These are phyloP conservation scores for Nyssa sinensis DNA, from an alignment of 148 eudicot genomes.

Conservation along the genomic window DNA sequence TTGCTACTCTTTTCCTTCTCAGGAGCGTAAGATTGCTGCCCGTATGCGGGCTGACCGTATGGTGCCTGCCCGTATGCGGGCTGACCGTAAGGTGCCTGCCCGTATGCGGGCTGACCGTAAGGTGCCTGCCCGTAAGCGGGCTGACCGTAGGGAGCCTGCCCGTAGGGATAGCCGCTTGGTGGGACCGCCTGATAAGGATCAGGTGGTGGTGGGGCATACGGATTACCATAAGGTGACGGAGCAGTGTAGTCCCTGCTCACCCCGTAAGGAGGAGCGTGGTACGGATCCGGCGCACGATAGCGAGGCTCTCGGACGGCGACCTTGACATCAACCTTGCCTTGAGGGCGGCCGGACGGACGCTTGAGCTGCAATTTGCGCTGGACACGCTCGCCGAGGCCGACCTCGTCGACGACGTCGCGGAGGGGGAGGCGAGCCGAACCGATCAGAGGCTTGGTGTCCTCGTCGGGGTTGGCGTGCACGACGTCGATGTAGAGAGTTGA, in stretches of 20 bases:
- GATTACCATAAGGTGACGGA: background rate
- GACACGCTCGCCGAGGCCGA: constrained; percentile 37
- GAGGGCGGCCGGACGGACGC: constrained; percentile 92
- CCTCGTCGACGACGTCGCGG: constrained; percentile 56
- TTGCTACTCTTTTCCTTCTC: constrained; percentile 62
- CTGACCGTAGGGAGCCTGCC: constrained; percentile 27
- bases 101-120: constrained; percentile 12
- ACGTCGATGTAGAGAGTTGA: constrained; percentile 60
- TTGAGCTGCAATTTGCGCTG: constrained; percentile 46
- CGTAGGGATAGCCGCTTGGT: constrained; percentile 25
- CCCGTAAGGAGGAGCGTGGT: constrained; percentile 57
- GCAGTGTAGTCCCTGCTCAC: constrained; percentile 33
- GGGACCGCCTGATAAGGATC: constrained; percentile 24
- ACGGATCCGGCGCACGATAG: constrained; percentile 57
- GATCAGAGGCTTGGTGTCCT: constrained; percentile 67
- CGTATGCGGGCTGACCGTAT: constrained; percentile 8
- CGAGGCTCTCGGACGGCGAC: constrained; percentile 47
- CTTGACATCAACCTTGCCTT: constrained; percentile 57
- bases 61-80: constrained; percentile 11
- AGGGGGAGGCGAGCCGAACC: constrained; percentile 62
- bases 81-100: constrained; percentile 10
- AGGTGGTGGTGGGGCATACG: background rate
- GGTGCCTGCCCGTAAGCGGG: constrained; percentile 3
- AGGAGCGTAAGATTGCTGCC: constrained; percentile 7
- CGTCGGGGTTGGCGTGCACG: constrained; percentile 60